Evolutionary conservation across 495 filamentous ascomycete genomes (phyloP).

Genomic region (Viridothelium virens): DNA sequence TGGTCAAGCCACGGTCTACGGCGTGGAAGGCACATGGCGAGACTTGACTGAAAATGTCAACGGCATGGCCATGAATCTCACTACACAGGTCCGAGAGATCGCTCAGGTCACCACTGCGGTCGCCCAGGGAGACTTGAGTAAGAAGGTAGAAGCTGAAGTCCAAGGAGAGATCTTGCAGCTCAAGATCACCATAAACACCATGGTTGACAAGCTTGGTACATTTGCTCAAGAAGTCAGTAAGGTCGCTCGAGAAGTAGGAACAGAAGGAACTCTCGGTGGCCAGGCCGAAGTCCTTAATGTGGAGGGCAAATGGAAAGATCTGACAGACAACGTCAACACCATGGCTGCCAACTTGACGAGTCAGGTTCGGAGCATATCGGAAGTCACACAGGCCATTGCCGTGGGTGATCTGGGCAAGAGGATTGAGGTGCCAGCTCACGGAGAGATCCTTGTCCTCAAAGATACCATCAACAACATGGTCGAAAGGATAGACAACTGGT

Average conservation of each 20-base stretch:
- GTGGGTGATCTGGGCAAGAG: constrained; percentile 90
- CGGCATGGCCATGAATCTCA: constrained; percentile 97
- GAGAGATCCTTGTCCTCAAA: constrained; percentile 88
- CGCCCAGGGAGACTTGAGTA: constrained; percentile 84
- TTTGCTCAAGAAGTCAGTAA: constrained; percentile 99
- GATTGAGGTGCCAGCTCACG: constrained; percentile 91
- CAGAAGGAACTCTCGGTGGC: constrained; percentile 89
- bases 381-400: constrained; percentile 95
- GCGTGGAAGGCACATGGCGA: constrained; percentile 96
- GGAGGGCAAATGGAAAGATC: constrained; percentile 98
- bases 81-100: constrained; percentile 96
- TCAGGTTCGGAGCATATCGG: constrained; percentile 91
- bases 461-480: constrained; percentile 99
- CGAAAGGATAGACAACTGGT: constrained; percentile 88
- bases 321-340: constrained; percentile 90
- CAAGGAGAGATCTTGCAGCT: constrained; percentile 91
- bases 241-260: constrained; percentile 95
- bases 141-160: constrained; percentile 93
- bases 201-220: constrained; percentile 94
- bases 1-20: constrained; percentile 92
- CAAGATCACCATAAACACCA: constrained; percentile 97
- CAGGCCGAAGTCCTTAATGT: constrained; percentile 96
- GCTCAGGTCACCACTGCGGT: constrained; percentile 97
- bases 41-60: constrained; percentile 97
- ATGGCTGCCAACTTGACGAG: constrained; percentile 96